phyloP scores from a whole-genome alignment of 192 early-diverging fungal genomes.

The Linderina pennispora region DNA sequence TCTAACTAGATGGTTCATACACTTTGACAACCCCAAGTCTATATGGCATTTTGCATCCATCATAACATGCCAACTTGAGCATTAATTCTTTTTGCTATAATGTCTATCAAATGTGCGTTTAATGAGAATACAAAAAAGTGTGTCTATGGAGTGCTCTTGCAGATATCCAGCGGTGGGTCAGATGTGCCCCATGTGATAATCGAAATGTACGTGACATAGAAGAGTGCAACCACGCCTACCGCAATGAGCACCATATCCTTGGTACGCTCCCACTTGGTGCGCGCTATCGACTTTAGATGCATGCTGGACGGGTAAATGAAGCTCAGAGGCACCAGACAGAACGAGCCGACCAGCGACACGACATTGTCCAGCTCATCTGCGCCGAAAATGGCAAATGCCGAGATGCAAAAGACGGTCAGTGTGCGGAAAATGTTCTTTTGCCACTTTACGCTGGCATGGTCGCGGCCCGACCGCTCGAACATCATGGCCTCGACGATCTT shows the following conservation, averaged over 20 bases:
- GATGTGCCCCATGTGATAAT: conserved; percentile 35
- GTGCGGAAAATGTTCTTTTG: conserved; percentile 80
- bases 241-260: conserved; percentile 58
- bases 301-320: conserved; percentile 90
- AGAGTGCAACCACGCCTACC: conserved; percentile 70
- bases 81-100: too few species aligned
- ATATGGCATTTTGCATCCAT: too few species aligned
- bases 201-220: conserved; percentile 69
- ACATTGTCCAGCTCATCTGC: conserved; percentile 77
- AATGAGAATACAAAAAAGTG: too few species aligned
- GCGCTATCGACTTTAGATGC: conserved; percentile 66
- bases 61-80: too few species aligned
- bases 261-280: conserved; percentile 34
- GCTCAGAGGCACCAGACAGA: conserved; percentile 69
- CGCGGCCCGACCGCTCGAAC: conserved; percentile 78
- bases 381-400: conserved; percentile 72
- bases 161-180: conserved; percentile 26
- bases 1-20: too few species aligned
- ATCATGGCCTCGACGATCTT: conserved; percentile 86
- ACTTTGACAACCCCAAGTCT: too few species aligned
- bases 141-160: conserved; percentile 12
- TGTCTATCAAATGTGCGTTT: neutral
- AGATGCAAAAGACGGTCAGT: conserved; percentile 56
- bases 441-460: conserved; percentile 73
- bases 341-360: conserved; percentile 77